Conservation (phyloP, 2,329 filamentous ascomycete genomes). For the Teratosphaeria nubilosa region DNA sequence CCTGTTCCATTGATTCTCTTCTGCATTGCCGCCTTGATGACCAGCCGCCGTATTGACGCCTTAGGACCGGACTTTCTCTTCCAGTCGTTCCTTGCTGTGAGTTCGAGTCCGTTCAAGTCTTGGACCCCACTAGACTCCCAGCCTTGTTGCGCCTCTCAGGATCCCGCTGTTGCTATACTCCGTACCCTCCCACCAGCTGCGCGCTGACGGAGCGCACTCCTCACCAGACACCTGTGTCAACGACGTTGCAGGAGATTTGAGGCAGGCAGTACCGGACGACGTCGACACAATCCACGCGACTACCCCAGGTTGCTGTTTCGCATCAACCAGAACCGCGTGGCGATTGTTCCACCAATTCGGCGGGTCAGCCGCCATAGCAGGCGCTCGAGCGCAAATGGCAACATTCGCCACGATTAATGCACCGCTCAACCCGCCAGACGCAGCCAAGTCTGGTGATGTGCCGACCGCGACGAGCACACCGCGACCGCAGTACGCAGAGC, state of each 20-base stretch:
- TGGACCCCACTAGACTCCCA: neutral
- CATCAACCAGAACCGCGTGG: constrained; percentile 1
- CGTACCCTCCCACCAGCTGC: neutral
- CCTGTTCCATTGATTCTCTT: neutral
- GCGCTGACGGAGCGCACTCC: neutral
- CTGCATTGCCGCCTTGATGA: neutral
- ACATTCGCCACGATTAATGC: constrained; percentile 31
- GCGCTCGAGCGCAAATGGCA: constrained; percentile 15
- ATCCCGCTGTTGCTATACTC: neutral
- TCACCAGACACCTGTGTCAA: neutral
- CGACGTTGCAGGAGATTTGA: neutral
- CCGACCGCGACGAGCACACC: constrained; percentile 47
- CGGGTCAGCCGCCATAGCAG: constrained; percentile 3
- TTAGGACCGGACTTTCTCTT: neutral
- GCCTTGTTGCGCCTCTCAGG: neutral
- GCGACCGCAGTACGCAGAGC: constrained; percentile 34
- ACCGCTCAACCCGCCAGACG: constrained; percentile 27
- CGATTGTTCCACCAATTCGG: constrained; percentile 10
- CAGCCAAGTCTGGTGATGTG: constrained; percentile 40
- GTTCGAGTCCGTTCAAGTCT: neutral
- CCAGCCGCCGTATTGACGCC: neutral
- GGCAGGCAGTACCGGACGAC: neutral
- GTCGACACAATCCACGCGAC: neutral
- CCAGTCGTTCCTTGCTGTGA: neutral
- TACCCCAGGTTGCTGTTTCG: neutral